Conservation (phyloP, 2,329 filamentous ascomycete species). For the Blastomyces emzantsi region DNA sequence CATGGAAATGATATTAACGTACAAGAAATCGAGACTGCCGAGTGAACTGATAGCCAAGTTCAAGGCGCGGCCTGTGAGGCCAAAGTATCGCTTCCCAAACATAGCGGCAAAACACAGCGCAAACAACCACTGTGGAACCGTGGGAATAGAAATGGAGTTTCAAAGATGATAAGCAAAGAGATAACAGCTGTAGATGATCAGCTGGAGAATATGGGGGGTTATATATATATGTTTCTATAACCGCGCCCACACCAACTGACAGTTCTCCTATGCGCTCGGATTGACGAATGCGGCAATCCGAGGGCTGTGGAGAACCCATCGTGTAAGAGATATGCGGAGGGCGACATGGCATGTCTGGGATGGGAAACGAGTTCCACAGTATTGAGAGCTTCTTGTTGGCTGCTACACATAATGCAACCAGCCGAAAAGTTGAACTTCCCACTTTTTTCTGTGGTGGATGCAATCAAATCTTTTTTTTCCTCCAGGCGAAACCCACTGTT, state of each 20-base stretch:
- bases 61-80: background rate
- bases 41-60: conserved; percentile 4
- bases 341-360: background rate
- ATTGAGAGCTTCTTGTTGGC: background rate
- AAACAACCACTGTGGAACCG: background rate
- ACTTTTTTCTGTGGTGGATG: background rate
- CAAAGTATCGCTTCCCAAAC: background rate
- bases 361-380: conserved; percentile 1
- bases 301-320: background rate
- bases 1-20: background rate
- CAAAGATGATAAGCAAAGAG: background rate
- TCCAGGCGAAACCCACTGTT: background rate
- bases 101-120: background rate
- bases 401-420: background rate
- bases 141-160: background rate
- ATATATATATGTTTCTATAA: background rate
- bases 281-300: background rate
- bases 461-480: background rate
- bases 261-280: background rate
- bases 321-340: background rate
- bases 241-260: background rate
- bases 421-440: background rate
- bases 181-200: background rate
- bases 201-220: background rate
- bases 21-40: conserved; percentile 9